These are phyloP conservation scores for Penicillium waksmanii DNA, from an alignment of 495 filamentous ascomycete species.

Conservation along the genomic window DNA sequence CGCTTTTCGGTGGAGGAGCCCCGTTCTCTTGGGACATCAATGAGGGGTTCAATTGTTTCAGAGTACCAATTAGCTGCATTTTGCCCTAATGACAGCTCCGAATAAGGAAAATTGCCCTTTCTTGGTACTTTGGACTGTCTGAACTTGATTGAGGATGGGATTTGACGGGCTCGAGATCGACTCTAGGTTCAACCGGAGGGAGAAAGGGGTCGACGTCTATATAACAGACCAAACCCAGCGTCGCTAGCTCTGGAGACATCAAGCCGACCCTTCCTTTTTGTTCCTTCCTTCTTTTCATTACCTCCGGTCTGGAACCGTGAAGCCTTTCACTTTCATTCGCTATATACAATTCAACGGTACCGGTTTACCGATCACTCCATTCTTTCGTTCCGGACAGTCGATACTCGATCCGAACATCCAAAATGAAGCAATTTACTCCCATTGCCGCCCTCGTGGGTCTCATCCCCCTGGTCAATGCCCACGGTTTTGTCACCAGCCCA, in stretches of 20 bases:
- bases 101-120: constrained; percentile 1
- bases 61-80: constrained; percentile 10
- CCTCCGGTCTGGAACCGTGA: constrained; percentile 45
- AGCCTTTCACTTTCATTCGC: constrained; percentile 29
- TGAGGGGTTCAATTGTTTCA: constrained; percentile 25
- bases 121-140: constrained; percentile 14
- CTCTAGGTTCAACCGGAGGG: constrained; percentile 6
- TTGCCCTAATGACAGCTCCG: constrained; percentile 11
- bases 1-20: constrained; percentile 13
- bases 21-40: constrained; percentile 12
- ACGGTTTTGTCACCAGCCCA: constrained; percentile 66
- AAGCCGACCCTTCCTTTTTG: constrained; percentile 25
- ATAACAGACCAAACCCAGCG: constrained; percentile 10
- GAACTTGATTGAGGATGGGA: constrained; percentile 23
- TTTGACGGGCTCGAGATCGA: constrained; percentile 18
- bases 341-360: constrained; percentile 33
- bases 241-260: constrained; percentile 8
- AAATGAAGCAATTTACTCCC: constrained; percentile 42
- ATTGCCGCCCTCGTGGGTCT: constrained; percentile 49
- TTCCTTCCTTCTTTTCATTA: constrained; percentile 29
- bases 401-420: constrained; percentile 17
- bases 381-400: constrained; percentile 19
- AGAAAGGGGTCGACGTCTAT: constrained; percentile 12
- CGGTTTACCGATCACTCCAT: constrained; percentile 39
- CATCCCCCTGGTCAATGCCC: constrained; percentile 56